These are phyloP conservation scores for Allium fistulosum DNA, from an alignment of 106 monocot genomes.

Conservation along the genomic window DNA sequence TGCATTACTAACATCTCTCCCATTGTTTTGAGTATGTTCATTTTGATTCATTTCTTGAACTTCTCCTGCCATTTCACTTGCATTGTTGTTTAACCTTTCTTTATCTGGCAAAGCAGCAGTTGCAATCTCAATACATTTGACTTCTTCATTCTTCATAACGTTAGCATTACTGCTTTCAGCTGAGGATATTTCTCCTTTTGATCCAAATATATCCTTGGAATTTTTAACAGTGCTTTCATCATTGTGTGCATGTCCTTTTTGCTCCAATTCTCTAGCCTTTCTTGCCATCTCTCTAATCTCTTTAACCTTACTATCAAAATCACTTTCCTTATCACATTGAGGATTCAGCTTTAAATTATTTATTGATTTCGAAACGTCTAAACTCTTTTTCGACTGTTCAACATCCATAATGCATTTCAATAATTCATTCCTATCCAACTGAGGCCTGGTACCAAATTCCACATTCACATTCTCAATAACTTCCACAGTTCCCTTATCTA, in stretches of 20 bases:
- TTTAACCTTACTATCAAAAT: constrained; percentile 49
- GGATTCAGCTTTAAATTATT: not conserved
- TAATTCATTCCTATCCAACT: constrained; percentile 49
- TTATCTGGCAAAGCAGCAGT: no score
- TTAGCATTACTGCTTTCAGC: not conserved
- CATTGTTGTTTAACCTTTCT: no score
- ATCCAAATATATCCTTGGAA: no score
- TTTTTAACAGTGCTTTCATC: not conserved
- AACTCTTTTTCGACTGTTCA: constrained; percentile 12
- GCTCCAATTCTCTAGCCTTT: constrained; percentile 36
- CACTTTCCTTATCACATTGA: not conserved
- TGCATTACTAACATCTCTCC: not conserved
- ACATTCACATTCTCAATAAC: constrained; percentile 25
- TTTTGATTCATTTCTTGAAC: not conserved
- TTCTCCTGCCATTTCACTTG: not conserved
- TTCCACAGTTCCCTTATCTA: constrained; percentile 37
- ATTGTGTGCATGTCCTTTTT: constrained; percentile 10
- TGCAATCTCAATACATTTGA: no score
- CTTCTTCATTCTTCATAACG: not conserved
- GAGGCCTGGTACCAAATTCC: constrained; percentile 25
- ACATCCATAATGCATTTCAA: constrained; percentile 31
- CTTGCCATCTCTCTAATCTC: constrained; percentile 59
- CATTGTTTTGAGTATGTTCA: not conserved
- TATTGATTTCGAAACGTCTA: constrained; percentile 1
- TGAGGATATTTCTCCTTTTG: not conserved